Conservation (phyloP, 23 red algal species). For the Chondrus crispus region DNA sequence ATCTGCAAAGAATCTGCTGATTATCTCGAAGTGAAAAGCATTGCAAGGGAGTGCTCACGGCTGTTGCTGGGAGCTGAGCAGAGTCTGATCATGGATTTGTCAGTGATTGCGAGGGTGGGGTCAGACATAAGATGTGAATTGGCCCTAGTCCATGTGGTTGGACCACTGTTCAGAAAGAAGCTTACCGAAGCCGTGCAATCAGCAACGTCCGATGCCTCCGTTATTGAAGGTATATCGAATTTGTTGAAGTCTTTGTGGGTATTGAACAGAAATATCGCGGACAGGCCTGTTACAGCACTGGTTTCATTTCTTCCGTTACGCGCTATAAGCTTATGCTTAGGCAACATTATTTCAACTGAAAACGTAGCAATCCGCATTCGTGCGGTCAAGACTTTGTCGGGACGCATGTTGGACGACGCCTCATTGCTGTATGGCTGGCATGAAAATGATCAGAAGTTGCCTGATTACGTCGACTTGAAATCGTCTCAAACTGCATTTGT, state of each 20-base stretch:
- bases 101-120: not conserved
- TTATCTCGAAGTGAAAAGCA: not conserved
- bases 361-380: not conserved
- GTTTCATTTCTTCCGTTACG: slow-evolving; percentile 15
- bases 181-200: not conserved
- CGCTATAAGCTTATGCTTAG: not conserved
- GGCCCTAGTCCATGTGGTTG: not conserved
- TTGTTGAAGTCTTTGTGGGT: not conserved
- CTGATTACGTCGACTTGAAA: not conserved
- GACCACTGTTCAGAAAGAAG: not conserved
- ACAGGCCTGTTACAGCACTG: slow-evolving; percentile 13
- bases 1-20: not conserved
- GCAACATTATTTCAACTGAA: not conserved
- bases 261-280: not conserved
- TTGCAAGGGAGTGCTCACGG: not conserved
- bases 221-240: no score
- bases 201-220: no score
- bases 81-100: not conserved
- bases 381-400: not conserved
- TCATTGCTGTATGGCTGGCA: not conserved
- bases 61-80: not conserved
- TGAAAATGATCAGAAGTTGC: not conserved
- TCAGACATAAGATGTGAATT: slow-evolving; percentile 15
- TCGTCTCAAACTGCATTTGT: not conserved
- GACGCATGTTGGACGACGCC: not conserved